Percentiles rank a stretch among this genome's conserved stretches.
Conservation (phyloP, 176 grass and related monocot species). For the Aechmea fasciata region DNA sequence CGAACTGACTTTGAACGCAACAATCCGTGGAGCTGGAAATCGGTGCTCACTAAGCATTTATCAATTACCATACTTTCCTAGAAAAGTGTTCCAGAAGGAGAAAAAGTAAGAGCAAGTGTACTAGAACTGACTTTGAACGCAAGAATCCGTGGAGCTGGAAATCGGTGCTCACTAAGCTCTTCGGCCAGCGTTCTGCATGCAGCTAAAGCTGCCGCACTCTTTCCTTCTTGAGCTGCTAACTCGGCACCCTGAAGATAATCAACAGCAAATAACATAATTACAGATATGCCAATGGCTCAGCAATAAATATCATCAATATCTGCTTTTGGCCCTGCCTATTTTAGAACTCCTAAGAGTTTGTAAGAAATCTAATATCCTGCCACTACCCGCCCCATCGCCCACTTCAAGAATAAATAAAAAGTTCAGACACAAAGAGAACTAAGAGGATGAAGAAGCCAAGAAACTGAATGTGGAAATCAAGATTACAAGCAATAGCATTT, state of each 20-base stretch:
- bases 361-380: too few species aligned
- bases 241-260: slow-evolving; percentile 63
- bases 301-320: too few species aligned
- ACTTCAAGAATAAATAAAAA: too few species aligned
- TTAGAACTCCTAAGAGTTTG: too few species aligned
- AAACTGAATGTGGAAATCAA: too few species aligned
- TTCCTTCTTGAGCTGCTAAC: slow-evolving; percentile 87
- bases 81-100: neutral
- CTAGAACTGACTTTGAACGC: slow-evolving; percentile 76
- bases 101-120: slow-evolving; percentile 10
- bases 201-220: slow-evolving; percentile 79
- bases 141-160: slow-evolving; percentile 94
- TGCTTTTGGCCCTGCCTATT: too few species aligned
- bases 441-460: too few species aligned
- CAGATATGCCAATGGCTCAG: too few species aligned
- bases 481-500: too few species aligned
- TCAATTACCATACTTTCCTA: too few species aligned
- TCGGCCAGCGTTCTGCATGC: slow-evolving; percentile 90
- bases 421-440: too few species aligned
- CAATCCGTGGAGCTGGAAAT: slow-evolving; percentile 92
- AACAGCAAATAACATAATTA: neutral
- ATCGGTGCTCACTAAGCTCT: slow-evolving; percentile 76
- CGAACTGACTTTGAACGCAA: slow-evolving; percentile 85
- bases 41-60: slow-evolving; percentile 65
- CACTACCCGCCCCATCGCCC: too few species aligned